A percentile compares a stretch with the other conserved stretches of the same genome.
Conservation (phyloP, 352 stramenopile species). For the Pythium aristosporum region DNA sequence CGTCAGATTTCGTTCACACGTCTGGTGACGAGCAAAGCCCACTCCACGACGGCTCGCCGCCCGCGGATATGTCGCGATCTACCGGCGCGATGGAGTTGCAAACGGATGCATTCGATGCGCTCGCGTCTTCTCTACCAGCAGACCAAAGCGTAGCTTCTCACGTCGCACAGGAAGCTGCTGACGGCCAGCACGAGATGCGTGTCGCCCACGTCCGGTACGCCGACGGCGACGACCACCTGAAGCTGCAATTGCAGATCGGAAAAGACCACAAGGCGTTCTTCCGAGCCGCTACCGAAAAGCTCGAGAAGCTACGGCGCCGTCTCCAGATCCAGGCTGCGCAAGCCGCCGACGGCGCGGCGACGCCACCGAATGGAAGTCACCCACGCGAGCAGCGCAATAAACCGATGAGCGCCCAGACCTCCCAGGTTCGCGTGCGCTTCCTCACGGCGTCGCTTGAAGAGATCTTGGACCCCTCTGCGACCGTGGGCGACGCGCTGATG, state of each 20-base stretch:
- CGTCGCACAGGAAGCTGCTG: background rate
- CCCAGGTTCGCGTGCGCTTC: conserved; percentile 44
- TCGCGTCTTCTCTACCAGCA: background rate
- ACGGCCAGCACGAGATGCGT: conserved; percentile 6
- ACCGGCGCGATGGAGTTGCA: background rate
- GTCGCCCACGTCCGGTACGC: conserved; percentile 53
- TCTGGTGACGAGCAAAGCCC: background rate
- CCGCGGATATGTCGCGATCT: background rate
- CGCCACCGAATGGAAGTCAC: conserved; percentile 6
- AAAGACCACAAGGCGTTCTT: conserved; percentile 57
- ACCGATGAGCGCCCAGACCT: conserved; percentile 18
- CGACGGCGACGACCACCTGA: conserved; percentile 47
- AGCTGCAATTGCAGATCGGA: conserved; percentile 44
- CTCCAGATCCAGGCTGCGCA: conserved; percentile 51
- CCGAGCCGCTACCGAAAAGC: conserved; percentile 36
- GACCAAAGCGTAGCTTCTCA: background rate
- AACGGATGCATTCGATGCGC: conserved; percentile 1
- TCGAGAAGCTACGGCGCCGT: conserved; percentile 59
- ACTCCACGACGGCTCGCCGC: background rate
- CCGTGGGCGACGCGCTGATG: conserved; percentile 48
- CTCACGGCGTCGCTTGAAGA: conserved; percentile 33
- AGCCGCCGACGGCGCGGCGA: background rate
- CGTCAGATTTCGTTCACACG: background rate
- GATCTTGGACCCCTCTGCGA: conserved; percentile 32
- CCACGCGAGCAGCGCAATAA: conserved; percentile 21